Percentiles rank a stretch among this genome's conserved stretches.
Conservation (phyloP, 805 yeast genomes). For the Millerago galiae region DNA sequence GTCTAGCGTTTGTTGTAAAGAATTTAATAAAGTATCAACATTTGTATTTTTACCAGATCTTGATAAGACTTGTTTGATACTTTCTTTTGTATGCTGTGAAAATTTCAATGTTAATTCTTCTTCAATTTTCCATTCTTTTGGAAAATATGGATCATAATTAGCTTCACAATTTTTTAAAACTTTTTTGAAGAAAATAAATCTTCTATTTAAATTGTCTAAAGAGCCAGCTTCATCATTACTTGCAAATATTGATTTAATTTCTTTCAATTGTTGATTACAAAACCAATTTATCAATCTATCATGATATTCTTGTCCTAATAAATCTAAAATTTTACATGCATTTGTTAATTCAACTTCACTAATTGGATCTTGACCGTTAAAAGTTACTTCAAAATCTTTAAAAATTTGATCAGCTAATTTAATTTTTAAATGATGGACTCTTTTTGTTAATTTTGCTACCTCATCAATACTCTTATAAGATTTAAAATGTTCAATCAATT, state of each 20-base stretch:
- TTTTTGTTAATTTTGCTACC: slow-evolving; percentile 57
- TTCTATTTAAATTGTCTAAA: slow-evolving; percentile 73
- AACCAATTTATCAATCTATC: slow-evolving; percentile 69
- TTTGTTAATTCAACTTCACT: slow-evolving; percentile 34
- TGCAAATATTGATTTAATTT: slow-evolving; percentile 68
- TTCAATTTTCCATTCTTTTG: slow-evolving; percentile 65
- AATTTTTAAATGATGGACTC: slow-evolving; percentile 52
- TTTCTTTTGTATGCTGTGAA: slow-evolving; percentile 62
- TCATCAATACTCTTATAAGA: slow-evolving; percentile 81
- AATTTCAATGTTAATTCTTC: slow-evolving; percentile 54
- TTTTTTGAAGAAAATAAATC: slow-evolving; percentile 77
- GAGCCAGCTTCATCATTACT: slow-evolving; percentile 91
- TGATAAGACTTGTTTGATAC: slow-evolving; percentile 49
- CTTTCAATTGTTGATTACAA: slow-evolving; percentile 60
- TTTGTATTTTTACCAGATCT: slow-evolving; percentile 38
- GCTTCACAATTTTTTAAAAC: slow-evolving; percentile 54
- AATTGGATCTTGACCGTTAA: slow-evolving; percentile 25
- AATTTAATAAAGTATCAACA: slow-evolving; percentile 58
- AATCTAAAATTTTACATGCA: slow-evolving; percentile 70
- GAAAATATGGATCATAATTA: slow-evolving; percentile 51
- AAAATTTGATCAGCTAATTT: slow-evolving; percentile 64
- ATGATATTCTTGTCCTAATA: slow-evolving; percentile 49
- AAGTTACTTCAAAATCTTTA: slow-evolving; percentile 58
- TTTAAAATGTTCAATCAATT: slow-evolving; percentile 65
- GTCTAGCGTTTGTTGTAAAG: slow-evolving; percentile 72